phyloP scores from a whole-genome alignment of 805 yeast genomes.

The Cyberlindnera petersonii region DNA sequence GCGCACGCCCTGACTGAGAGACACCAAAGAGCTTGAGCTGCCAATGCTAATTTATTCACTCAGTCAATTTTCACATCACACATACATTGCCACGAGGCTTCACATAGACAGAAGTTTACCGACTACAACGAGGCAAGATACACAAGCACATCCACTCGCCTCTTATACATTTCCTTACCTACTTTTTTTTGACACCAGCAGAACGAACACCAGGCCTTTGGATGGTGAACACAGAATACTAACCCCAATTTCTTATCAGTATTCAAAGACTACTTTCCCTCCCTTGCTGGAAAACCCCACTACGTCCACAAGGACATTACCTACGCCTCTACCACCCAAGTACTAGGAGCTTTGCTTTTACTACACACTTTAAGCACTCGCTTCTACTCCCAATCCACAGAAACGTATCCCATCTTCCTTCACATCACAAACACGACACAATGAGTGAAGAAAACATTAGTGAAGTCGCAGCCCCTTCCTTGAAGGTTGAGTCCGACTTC shows the following conservation, averaged over 20 bases:
- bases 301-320: constrained; percentile 12
- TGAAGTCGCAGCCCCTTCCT: constrained; percentile 30
- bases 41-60: no score
- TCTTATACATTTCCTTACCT: not conserved
- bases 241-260: constrained; percentile 8
- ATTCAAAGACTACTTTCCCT: constrained; percentile 17
- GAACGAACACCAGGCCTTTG: constrained; percentile 2
- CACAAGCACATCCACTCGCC: not conserved
- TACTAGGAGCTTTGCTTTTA: constrained; percentile 1
- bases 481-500: constrained; percentile 30
- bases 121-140: no score
- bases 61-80: no score
- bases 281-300: constrained; percentile 11
- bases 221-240: constrained; percentile 1
- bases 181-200: not conserved
- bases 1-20: no score
- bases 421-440: not conserved
- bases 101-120: no score
- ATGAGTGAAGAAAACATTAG: constrained; percentile 41
- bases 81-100: no score
- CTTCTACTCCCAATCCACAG: not conserved
- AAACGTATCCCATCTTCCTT: constrained; percentile 4
- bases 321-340: constrained; percentile 6
- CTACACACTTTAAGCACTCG: constrained; percentile 4
- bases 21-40: no score